Percentiles rank a stretch among this genome's conserved stretches.
Evolutionary conservation across 441 rosid genomes (phyloP).

Genomic region (Aquilaria agallochum): DNA sequence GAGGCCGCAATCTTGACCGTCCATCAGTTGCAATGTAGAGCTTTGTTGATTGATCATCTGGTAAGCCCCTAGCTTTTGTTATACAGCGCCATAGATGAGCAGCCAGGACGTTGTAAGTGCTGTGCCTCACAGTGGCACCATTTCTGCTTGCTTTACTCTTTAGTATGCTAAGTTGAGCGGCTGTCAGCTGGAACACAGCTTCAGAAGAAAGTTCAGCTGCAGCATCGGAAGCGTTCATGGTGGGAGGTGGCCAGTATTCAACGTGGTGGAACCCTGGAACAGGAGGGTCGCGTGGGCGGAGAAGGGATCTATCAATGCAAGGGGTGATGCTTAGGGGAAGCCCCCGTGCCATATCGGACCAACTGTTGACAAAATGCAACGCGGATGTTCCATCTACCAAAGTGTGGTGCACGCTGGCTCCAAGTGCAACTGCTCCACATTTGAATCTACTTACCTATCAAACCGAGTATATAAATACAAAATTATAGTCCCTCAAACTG

Average conservation of each 20-base stretch:
- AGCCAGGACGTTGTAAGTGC: constrained; percentile 11
- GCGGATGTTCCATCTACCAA: constrained; percentile 16
- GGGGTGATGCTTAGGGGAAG: constrained; percentile 3
- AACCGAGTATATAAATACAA: constrained; percentile 1
- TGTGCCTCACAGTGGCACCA: constrained; percentile 1
- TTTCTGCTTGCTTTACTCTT: constrained; percentile 1
- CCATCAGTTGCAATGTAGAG: constrained; percentile 6
- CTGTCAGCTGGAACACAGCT: constrained; percentile 12
- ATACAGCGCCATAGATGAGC: constrained; percentile 20
- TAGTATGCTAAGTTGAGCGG: constrained; percentile 12
- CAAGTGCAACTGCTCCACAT: constrained; percentile 24
- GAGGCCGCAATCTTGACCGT: constrained; percentile 13
- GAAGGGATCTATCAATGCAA: constrained; percentile 14
- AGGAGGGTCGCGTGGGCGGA: constrained; percentile 11
- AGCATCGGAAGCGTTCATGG: background rate
- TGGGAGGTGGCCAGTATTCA: constrained; percentile 15
- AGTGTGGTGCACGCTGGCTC: constrained; percentile 16
- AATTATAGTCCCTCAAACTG: background rate
- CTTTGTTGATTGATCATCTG: constrained; percentile 15
- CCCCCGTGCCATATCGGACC: constrained; percentile 23
- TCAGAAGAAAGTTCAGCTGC: background rate
- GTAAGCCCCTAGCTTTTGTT: constrained; percentile 14
- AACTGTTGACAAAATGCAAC: constrained; percentile 14
- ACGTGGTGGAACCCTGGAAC: constrained; percentile 9
- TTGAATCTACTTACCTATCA: constrained; percentile 24